Base-by-base conservation (phyloP, 805 yeast genomes). In the Ogataea philodendri region DNA sequence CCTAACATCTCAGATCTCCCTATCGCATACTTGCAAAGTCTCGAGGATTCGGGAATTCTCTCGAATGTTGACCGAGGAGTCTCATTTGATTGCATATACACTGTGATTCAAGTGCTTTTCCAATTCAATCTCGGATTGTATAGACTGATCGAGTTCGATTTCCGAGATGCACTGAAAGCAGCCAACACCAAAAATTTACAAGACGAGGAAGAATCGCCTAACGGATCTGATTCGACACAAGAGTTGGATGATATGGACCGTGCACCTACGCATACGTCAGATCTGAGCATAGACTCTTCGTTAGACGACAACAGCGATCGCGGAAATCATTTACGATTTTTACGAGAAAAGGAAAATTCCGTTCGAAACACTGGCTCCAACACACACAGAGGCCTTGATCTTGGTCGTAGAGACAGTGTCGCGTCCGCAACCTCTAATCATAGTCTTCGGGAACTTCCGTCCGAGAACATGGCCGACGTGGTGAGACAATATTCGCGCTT, bases 1-100 rank as follows among this genome's bases (percentile, higher is more conserved):
- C 89, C 88, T 27, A 86, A 86, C 52, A 77, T 82, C 27, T 76
- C 88, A 10, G 95, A 86, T 60, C 66, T 86, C 37, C 95, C 96
- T 0, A 83, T 86, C 47, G 95, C 95, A 0, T 87, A 86, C 48
- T 57, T 80, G 22, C 86, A 81, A 51, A 81, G 90, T 3, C 62
- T 86, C 52, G 80, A 84, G 16, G 69, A 74, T 10, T 78, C 87
- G 1, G 65, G 75, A 1, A 63, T 71, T 5, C 80, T 88, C 49
- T 65, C 80, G 0, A 50, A 65, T 10, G 86, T 85, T 22, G 69
- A 76, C 35, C 72, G 73, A 48, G 97, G 96, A 16, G 81, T 83
- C 16, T 93, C 96, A 1, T 85, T 83, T 59, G 81, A 84, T 14
- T 81, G 88, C 51, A 80, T 88, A 21, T 84, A 82, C 49, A 66